Base-by-base conservation (phyloP, 2,329 filamentous ascomycete species). In the Epichloe sylvatica region DNA sequence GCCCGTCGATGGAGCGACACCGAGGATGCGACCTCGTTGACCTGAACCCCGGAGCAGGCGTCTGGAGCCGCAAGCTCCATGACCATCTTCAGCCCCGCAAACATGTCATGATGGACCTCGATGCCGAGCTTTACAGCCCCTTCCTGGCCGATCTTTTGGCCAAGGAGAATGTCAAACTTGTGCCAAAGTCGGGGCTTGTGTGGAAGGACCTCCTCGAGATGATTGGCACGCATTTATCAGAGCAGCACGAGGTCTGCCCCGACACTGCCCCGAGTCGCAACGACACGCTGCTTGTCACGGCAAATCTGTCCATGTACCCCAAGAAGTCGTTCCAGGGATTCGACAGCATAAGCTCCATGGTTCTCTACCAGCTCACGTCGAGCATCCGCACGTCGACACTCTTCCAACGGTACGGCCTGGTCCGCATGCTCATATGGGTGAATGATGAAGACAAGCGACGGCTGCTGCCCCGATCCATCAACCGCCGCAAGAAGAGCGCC, bases 11-110 rank as follows among this genome's bases (percentile, higher is more conserved):
- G 17, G 69, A 78, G 35, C 76, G 79, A 42, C 83, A 92, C 64
- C 70, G 73, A 46, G 86, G 86, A 49, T 89, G 90, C 66, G 89
- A 94, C 59, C 75, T 97, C 42, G 71, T 98, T 58, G 91, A 97
- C 61, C 70, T 95, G 50, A 87, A 90, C 63, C 91, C 91, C 0
- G 89, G 89, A 13, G 70, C 70, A 1, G 87, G 89, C 8, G 49
- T 94, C 2, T 92, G 84, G 79, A 94, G 90, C 35, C 71, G 72
- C 30, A 86, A 83, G 58, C 70, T 97, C 1, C 81, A 95, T 61
- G 73, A 86, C 0, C 69, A 76, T 43, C 71, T 98, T 7, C 69
- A 87, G 58, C 91, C 91, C 4, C 81, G 88, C 51, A 81, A 78
- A 5, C 92, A 98, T 68, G 69, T 96, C 42, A 72, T 98, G 40